Percentiles rank a stretch among this genome's conserved stretches.
These are phyloP conservation scores for Avena insularis DNA, from an alignment of 176 grass and related monocot genomes.

Conservation along the genomic window DNA sequence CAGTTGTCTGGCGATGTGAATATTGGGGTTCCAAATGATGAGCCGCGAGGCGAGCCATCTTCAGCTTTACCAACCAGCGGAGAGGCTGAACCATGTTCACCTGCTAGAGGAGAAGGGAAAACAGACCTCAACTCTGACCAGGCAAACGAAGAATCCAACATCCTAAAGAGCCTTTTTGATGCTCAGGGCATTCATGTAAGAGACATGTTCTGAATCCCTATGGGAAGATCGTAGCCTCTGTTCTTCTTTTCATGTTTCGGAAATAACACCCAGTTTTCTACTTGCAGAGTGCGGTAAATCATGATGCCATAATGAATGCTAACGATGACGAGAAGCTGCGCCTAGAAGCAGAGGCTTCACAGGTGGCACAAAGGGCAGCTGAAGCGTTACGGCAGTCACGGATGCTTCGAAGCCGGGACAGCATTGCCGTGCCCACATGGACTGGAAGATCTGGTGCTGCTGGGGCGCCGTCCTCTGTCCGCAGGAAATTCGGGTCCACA, in stretches of 20 bases:
- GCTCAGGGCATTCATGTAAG: constrained; percentile 94
- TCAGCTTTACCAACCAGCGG: constrained; percentile 27
- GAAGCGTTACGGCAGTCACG: constrained; percentile 82
- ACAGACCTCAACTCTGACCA: constrained; percentile 41
- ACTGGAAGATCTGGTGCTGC: constrained; percentile 78
- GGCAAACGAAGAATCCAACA: constrained; percentile 64
- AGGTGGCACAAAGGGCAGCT: constrained; percentile 84
- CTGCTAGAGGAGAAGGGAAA: constrained; percentile 46
- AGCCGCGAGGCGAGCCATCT: constrained; percentile 31
- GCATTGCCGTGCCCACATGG: constrained; percentile 85
- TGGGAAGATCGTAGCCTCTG: not conserved
- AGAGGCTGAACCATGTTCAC: constrained; percentile 34
- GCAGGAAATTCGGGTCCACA: constrained; percentile 74
- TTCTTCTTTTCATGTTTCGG: not conserved
- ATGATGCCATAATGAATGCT: constrained; percentile 89
- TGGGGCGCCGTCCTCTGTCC: constrained; percentile 61
- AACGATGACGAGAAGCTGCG: constrained; percentile 81
- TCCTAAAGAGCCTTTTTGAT: constrained; percentile 80
- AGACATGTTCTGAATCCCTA: not conserved
- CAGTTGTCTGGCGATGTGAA: constrained; percentile 77
- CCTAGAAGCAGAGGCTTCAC: constrained; percentile 77
- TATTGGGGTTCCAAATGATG: constrained; percentile 48
- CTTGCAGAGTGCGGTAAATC: constrained; percentile 83
- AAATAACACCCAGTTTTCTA: constrained; percentile 9
- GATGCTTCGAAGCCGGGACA: constrained; percentile 73